Percentiles rank a stretch among this genome's conserved stretches.
Evolutionary conservation across 441 rosid species (phyloP).

Genomic region (Bocquillonia castaneifolia): DNA sequence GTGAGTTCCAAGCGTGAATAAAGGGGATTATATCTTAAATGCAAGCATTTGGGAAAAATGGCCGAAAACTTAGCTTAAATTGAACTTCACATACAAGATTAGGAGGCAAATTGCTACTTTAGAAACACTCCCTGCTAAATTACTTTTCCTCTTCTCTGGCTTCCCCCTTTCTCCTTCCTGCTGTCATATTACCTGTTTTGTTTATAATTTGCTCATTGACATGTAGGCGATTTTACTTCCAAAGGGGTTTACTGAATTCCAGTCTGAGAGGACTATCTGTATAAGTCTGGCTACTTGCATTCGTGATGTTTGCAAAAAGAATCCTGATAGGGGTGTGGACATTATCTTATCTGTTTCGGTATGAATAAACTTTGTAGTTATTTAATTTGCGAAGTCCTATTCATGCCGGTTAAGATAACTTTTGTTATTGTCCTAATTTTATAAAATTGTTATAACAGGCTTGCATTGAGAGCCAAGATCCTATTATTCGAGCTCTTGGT

Average conservation of each 20-base stretch:
- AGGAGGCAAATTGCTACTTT: no score
- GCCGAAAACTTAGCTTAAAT: no score
- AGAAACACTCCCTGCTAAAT: background rate
- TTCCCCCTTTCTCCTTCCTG: background rate
- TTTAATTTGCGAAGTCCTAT: constrained; percentile 23
- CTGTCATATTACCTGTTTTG: constrained; percentile 11
- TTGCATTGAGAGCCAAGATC: constrained; percentile 78
- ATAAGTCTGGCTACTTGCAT: constrained; percentile 79
- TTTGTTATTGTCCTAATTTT: background rate
- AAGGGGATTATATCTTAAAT: no score
- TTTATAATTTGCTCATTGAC: constrained; percentile 25
- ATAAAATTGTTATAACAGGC: constrained; percentile 44
- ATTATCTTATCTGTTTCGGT: constrained; percentile 94
- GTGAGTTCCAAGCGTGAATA: no score
- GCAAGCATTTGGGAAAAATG: no score
- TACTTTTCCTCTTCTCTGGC: background rate
- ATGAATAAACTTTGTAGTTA: constrained; percentile 27
- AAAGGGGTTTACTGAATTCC: constrained; percentile 47
- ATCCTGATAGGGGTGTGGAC: constrained; percentile 98
- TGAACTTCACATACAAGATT: no score
- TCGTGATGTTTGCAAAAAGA: constrained; percentile 70
- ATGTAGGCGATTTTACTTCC: constrained; percentile 68
- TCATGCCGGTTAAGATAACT: constrained; percentile 15
- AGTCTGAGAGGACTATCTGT: constrained; percentile 56
- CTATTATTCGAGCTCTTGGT: constrained; percentile 69